Conservation (phyloP, 768 basidiomycete species). For the Mycena haematopus region DNA sequence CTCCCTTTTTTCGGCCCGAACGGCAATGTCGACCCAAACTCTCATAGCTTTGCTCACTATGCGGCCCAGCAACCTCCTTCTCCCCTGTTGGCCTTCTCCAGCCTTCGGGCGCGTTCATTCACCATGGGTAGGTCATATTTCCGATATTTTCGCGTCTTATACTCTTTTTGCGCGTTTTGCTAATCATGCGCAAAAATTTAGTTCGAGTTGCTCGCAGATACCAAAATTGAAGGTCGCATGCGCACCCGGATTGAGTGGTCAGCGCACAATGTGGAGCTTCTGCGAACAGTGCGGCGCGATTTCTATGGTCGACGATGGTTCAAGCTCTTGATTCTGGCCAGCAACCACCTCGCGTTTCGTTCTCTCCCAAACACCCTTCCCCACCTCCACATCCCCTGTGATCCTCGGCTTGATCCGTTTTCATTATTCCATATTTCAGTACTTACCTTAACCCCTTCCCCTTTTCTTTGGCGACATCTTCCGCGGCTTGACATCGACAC, state of each 20-base stretch:
- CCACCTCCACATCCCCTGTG: slow-evolving; percentile 21
- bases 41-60: slow-evolving; percentile 51
- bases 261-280: slow-evolving; percentile 85
- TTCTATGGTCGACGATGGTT: slow-evolving; percentile 84
- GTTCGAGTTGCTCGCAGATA: slow-evolving; percentile 76
- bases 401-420: not conserved
- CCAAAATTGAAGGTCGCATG: slow-evolving; percentile 85
- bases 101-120: slow-evolving; percentile 62
- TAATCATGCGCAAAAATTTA: slow-evolving; percentile 38
- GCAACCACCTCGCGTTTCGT: slow-evolving; percentile 25
- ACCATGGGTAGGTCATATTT: slow-evolving; percentile 68
- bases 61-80: slow-evolving; percentile 48
- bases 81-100: slow-evolving; percentile 70
- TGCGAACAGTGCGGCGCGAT: slow-evolving; percentile 91
- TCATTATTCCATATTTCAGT: slow-evolving; percentile 29
- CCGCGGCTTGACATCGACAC: slow-evolving; percentile 8
- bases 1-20: slow-evolving; percentile 55
- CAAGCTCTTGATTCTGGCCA: slow-evolving; percentile 34
- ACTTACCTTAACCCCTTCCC: slow-evolving; percentile 35
- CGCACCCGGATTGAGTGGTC: slow-evolving; percentile 70
- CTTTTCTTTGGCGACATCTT: slow-evolving; percentile 33
- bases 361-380: slow-evolving; percentile 17
- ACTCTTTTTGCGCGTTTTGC: slow-evolving; percentile 12
- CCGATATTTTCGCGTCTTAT: slow-evolving; percentile 12
- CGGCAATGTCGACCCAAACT: slow-evolving; percentile 55